phyloP scores from a whole-genome alignment of 768 basidiomycete genomes.

The Lactifluus echinatus region DNA sequence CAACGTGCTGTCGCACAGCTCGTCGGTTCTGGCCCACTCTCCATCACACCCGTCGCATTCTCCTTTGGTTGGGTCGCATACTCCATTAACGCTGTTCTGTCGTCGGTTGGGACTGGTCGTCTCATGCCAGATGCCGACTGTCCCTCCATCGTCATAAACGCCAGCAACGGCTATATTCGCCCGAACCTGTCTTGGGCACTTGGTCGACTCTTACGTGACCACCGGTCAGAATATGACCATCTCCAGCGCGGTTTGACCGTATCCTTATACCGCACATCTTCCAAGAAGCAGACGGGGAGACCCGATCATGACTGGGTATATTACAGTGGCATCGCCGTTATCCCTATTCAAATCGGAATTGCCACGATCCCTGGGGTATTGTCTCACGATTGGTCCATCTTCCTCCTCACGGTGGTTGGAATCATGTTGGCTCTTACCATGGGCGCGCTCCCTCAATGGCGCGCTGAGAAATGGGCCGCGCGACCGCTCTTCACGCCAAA shows the following conservation, averaged over 20 bases:
- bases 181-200: conserved; percentile 26
- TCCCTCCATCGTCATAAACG: conserved; percentile 21
- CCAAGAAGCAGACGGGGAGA: conserved; percentile 17
- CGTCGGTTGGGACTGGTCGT: conserved; percentile 23
- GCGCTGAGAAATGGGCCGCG: conserved; percentile 26
- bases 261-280: conserved; percentile 21
- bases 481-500: conserved; percentile 11
- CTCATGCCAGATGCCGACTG: conserved; percentile 26
- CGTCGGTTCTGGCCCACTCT: conserved; percentile 16
- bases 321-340: conserved; percentile 22
- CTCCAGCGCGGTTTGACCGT: conserved; percentile 19
- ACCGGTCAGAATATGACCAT: conserved; percentile 10
- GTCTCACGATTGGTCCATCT: conserved; percentile 25
- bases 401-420: conserved; percentile 26
- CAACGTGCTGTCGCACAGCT: conserved; percentile 28
- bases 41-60: conserved; percentile 27
- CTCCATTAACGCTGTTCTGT: conserved; percentile 24
- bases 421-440: conserved; percentile 23
- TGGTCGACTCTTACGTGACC: conserved; percentile 26
- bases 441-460: conserved; percentile 28
- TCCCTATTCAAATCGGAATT: conserved; percentile 26
- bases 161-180: conserved; percentile 23
- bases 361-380: conserved; percentile 25
- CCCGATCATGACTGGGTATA: conserved; percentile 27
- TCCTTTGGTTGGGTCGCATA: conserved; percentile 31